Evolutionary conservation across 116 monocot species (phyloP), one percentile per base, ranked within the genome.

Genomic region (Cymodocea nodosa): DNA sequence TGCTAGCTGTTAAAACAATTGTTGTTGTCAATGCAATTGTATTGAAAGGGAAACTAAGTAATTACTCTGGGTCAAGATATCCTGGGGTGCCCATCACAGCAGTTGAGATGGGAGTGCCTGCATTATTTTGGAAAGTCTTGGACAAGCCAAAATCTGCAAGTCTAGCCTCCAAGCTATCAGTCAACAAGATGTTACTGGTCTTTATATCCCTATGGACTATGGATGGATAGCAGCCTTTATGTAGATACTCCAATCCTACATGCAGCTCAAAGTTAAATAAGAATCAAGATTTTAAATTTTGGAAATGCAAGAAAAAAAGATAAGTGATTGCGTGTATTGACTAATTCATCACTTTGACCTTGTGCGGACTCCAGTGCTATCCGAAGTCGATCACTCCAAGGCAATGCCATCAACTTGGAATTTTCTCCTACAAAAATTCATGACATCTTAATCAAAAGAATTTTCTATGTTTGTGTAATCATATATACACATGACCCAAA

Each of bases 311-410:
- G 19, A 15, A 6, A 4, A 11, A 30, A 69, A 49, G 19, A 58
- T 15, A 24, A 50, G 11, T 44, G 9, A 44, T 44, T 44, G n/a
- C 9, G 5, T 44, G 11, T 8, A 44, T 44, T 44, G 11, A 44
- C 0, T 11, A 1, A 48, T 22, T 24, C 0, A 37, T 34, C 39
- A 4, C n/a, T 13, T 19, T 20, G 49, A 79, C 75, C 79, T 73
- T 78, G 72, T 36, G 75, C 75, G 59, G 72, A 57, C 44, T 76
- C 79, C 56, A 71, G 40, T 35, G 79, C 75, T 12, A 79, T 83
- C 23, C 15, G 36, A 18, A 79, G 64, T 23, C 79, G 52, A 2
- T 69, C 51, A 61, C 57, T 68, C 82, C 79, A 83, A 17, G 40
- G 70, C 12, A 73, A 48, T 25, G 18, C 39, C 15, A 40, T 49